These are phyloP conservation scores for Sphaerostilbella broomeana DNA, from an alignment of 2,329 filamentous ascomycete species.

Conservation along the genomic window DNA sequence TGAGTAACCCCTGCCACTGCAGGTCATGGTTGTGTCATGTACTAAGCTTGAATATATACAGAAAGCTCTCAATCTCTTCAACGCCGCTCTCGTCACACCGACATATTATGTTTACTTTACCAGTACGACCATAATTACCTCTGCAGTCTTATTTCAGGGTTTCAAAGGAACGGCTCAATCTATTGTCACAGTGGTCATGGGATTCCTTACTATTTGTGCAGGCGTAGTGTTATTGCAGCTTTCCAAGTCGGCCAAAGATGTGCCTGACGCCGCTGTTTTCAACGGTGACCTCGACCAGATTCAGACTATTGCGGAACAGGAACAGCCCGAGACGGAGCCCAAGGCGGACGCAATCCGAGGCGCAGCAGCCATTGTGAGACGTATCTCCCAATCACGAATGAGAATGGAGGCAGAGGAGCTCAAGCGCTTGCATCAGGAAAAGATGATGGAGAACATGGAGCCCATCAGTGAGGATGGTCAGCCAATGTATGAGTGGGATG, in stretches of 20 bases:
- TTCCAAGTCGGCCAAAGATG: conserved; percentile 97
- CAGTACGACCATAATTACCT: conserved; percentile 88
- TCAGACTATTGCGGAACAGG: conserved; percentile 87
- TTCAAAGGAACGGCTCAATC: conserved; percentile 79
- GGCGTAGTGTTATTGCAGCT: conserved; percentile 89
- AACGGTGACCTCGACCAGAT: conserved; percentile 90
- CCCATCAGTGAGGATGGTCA: conserved; percentile 72
- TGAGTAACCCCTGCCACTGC: conserved; percentile 57
- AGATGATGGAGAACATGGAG: conserved; percentile 60
- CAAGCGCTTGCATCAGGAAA: conserved; percentile 72
- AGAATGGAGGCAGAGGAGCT: conserved; percentile 77
- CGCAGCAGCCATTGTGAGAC: conserved; percentile 77
- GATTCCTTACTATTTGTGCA: conserved; percentile 88
- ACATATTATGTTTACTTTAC: conserved; percentile 99
- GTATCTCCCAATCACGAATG: conserved; percentile 67
- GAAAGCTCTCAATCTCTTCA: conserved; percentile 98
- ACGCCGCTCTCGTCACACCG: conserved; percentile 91
- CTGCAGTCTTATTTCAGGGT: conserved; percentile 83
- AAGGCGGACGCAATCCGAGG: conserved; percentile 95
- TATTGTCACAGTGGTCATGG: conserved; percentile 85
- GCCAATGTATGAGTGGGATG: conserved; percentile 76
- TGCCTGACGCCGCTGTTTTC: conserved; percentile 89
- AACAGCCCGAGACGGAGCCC: conserved; percentile 92
- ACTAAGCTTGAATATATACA: too few species aligned
- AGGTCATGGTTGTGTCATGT: too few species aligned